Conservation (phyloP, 495 filamentous ascomycete genomes). For the Symbiotaphrina buchneri region DNA sequence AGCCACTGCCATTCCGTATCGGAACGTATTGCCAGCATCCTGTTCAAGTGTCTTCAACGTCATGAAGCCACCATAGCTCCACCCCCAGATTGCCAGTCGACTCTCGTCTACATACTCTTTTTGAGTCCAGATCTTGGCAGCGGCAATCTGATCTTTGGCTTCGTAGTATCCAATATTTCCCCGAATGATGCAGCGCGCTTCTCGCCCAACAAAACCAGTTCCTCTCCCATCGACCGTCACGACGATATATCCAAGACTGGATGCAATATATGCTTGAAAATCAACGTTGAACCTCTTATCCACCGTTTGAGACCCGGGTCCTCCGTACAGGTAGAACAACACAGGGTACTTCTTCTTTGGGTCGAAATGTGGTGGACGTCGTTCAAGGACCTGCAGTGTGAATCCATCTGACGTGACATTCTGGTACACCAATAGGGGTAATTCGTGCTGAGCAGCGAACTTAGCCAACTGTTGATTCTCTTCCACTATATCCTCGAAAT, state of each 20-base stretch:
- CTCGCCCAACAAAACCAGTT: conserved; percentile 74
- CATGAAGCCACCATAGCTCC: conserved; percentile 95
- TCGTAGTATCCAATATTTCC: conserved; percentile 73
- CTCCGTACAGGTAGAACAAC: conserved; percentile 80
- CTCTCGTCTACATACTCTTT: conserved; percentile 69
- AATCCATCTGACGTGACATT: conserved; percentile 65
- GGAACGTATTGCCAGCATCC: conserved; percentile 75
- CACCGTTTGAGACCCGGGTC: conserved; percentile 75
- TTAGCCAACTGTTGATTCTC: conserved; percentile 47
- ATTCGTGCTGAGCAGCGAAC: conserved; percentile 48
- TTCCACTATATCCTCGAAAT: conserved; percentile 49
- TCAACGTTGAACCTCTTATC: conserved; percentile 64
- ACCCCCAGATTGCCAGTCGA: conserved; percentile 88
- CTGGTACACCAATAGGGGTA: conserved; percentile 68
- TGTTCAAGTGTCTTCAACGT: conserved; percentile 87
- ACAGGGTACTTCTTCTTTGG: conserved; percentile 73
- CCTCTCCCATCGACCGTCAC: conserved; percentile 89
- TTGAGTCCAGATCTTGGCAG: conserved; percentile 63
- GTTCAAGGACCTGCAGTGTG: conserved; percentile 69
- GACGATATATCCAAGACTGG: conserved; percentile 75
- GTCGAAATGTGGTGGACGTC: conserved; percentile 79
- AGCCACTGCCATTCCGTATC: conserved; percentile 93
- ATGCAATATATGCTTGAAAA: conserved; percentile 79
- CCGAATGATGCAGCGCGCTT: conserved; percentile 59
- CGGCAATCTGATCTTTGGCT: conserved; percentile 73